Percentiles rank a stretch among this genome's conserved stretches.
phyloP scores from a whole-genome alignment of 305 asterid species.

The Fraxinus angustifolia region DNA sequence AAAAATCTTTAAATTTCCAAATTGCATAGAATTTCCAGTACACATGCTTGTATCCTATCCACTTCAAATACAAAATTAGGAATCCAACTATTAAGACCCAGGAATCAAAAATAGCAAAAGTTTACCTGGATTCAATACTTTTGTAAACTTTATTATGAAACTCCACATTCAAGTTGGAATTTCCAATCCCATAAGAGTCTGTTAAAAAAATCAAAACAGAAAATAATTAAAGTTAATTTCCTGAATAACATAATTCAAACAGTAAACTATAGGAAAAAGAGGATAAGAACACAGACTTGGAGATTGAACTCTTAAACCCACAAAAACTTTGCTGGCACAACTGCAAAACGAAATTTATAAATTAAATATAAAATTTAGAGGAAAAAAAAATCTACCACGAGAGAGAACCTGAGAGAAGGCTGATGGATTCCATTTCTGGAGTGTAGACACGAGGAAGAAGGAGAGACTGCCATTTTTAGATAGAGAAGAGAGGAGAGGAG shows the following conservation, averaged over 20 bases:
- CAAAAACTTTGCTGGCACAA: slow-evolving; percentile 54
- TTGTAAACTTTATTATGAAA: slow-evolving; percentile 62
- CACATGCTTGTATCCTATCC: background rate
- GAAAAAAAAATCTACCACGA: background rate
- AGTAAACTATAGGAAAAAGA: background rate
- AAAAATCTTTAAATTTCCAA: background rate
- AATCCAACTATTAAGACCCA: slow-evolving; percentile 5
- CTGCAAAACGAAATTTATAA: slow-evolving; percentile 33
- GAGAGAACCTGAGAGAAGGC: slow-evolving; percentile 39
- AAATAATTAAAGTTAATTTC: background rate
- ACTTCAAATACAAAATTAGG: background rate
- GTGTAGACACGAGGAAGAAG: slow-evolving; percentile 29
- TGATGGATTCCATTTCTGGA: slow-evolving; percentile 25
- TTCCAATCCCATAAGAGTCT: slow-evolving; percentile 58
- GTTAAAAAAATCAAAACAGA: slow-evolving; percentile 14
- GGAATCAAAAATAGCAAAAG: background rate
- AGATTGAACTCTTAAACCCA: slow-evolving; percentile 66
- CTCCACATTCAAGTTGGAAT: slow-evolving; percentile 54
- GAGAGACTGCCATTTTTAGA: slow-evolving; percentile 41
- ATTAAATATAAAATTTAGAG: background rate
- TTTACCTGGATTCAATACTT: slow-evolving; percentile 68
- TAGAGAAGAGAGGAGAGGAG: background rate
- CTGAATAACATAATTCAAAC: background rate
- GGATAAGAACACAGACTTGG: slow-evolving; percentile 53
- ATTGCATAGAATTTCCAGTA: background rate